Base-by-base conservation (phyloP, 1,139 yeast species). In the Candida sp. region DNA sequence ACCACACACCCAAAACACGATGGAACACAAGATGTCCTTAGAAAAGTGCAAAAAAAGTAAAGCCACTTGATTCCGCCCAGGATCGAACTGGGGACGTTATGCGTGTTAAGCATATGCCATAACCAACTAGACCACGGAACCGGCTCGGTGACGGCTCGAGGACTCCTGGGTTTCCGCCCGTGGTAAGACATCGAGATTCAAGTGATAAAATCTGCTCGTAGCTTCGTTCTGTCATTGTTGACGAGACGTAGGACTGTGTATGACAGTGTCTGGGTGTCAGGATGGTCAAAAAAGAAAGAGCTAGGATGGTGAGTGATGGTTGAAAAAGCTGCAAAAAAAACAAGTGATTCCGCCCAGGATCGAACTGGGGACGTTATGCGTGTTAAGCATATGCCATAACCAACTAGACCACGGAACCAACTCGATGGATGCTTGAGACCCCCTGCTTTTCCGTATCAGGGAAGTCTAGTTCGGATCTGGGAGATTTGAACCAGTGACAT, bases 351-450 rank as follows among this genome's bases (percentile, higher is more conserved):
- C 88, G 91, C 97, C 97, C 97, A 90, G 97, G 97, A 88, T 91
- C 97, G 97, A 91, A 91, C 97, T 90, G 97, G 97, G 97, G 97
- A 91, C 97, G 93, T 90, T 88, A 93, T 88, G 96, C 96, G 96
- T 90, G 97, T 90, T 90, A 90, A 89, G 96, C 96, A 90, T 93
- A 88, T 88, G 96, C 96, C 96, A 90, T 90, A 83, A 90, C 96
- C 96, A 76, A 90, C 96, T 90, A 90, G 96, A 90, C 96, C 96
- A 90, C 90, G 70, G 63, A n/a, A n/a, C n/a, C n/a, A n/a, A n/a
- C n/a, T n/a, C n/a, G n/a, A n/a, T n/a, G n/a, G n/a, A n/a, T n/a
- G n/a, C n/a, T n/a, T n/a, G n/a, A n/a, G n/a, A n/a, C n/a, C n/a
- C n/a, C n/a, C n/a, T n/a, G n/a, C n/a, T n/a, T n/a, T n/a, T n/a